Percentiles rank a stretch among this genome's conserved stretches.
phyloP scores from a whole-genome alignment of 139 green algal species.

The Limnomonas spitsbergensis region DNA sequence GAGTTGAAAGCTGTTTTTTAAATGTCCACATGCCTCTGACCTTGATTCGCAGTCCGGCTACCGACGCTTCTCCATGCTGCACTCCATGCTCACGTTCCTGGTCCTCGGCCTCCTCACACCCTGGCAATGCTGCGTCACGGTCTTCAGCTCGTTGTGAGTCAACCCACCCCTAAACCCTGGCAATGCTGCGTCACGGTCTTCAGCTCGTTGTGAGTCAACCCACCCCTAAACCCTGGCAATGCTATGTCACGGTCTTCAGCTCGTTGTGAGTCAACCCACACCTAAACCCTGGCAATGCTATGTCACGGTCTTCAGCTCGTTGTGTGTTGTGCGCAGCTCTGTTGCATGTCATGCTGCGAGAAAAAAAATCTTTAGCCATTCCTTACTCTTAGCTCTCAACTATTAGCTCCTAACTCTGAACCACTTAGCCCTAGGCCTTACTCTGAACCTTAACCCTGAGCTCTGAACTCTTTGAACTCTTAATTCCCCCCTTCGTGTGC shows the following conservation, averaged over 20 bases:
- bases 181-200: background rate
- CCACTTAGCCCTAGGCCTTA: no score
- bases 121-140: background rate
- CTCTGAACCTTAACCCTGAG: background rate
- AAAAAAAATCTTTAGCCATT: background rate
- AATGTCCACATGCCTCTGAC: no score
- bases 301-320: background rate
- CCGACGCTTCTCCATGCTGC: background rate
- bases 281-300: background rate
- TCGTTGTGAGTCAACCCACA: background rate
- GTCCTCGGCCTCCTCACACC: background rate
- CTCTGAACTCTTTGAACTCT: no score
- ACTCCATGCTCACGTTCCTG: background rate
- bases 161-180: background rate
- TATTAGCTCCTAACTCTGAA: no score
- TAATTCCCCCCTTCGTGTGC: background rate
- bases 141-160: background rate
- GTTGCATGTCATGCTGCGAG: background rate
- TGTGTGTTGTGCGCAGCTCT: no score
- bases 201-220: background rate
- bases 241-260: background rate
- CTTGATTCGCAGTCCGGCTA: background rate
- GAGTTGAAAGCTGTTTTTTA: no score
- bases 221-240: background rate
- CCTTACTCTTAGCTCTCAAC: no score